Evolutionary conservation across 225 moss, liverwort and hornwort genomes (phyloP), one percentile per base, ranked within the genome.

Genomic region (Pseudisothecium myosuroides): DNA sequence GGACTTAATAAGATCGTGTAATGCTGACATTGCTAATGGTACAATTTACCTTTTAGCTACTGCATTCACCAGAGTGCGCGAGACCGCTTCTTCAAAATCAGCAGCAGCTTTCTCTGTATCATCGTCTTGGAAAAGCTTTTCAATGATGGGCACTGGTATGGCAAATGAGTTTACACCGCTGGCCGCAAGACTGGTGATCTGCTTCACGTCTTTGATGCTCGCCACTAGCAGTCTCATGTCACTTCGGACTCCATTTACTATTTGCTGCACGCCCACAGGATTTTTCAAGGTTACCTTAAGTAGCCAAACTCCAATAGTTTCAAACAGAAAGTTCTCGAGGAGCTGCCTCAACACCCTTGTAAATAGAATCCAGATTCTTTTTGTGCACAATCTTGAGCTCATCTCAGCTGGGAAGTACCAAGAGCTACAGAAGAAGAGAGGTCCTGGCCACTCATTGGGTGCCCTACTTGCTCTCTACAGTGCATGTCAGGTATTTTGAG

Each of bases 181-280:
- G 55, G 92, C 91, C 37, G 94, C 95, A 85, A 95, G 94, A 15
- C n/a, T 83, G 45, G 92, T 88, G 83, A 95, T 89, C 69, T 95
- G 93, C 82, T 90, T 62, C 83, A 94, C 90, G 50, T 90, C 82
- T 80, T 94, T 95, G 81, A 95, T 93, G 93, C 95, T 95, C 55
- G 93, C 94, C 86, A 95, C 95, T 11, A 95, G 90, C 89, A 95
- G 88, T 81, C 94, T 92, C 94, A 94, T 90, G 87, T 95, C 94
- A 78, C 94, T 95, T 85, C 85, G 91, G 41, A 94, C 89, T 69
- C 94, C 94, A 50, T 62, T 66, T 58, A 94, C 82, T 63, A 94
- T 94, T 86, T 79, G 84, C 95, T 95, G 91, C 86, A 87, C 39
- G 77, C 61, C 68, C 92, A 56, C 21, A 37, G 28, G 50, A 85